Evolutionary conservation across 2,329 filamentous ascomycete species (phyloP).

Genomic region (Hypoxylon sp.): DNA sequence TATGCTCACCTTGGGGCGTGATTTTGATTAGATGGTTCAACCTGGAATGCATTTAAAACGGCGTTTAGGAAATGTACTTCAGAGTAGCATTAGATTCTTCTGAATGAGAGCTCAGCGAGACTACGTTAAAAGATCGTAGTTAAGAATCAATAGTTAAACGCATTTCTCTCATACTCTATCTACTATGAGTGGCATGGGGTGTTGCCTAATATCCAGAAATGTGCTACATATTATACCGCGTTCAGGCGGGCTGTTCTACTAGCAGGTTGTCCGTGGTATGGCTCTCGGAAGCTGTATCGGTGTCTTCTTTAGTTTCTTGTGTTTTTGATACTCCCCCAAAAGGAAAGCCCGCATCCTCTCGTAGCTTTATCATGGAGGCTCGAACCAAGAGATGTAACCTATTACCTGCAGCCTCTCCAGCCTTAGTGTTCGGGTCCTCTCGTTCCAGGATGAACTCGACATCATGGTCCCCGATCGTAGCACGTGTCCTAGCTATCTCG

Average conservation of each 20-base stretch:
- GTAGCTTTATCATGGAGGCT: neutral
- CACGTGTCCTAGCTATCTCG: constrained; percentile 21
- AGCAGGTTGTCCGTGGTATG: neutral
- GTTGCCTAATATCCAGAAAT: neutral
- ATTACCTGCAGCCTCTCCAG: constrained; percentile 29
- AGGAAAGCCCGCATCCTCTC: neutral
- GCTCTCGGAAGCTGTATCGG: neutral
- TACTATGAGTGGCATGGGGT: neutral
- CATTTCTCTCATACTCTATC: neutral
- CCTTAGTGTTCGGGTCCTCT: constrained; percentile 17
- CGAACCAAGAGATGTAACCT: constrained; percentile 30
- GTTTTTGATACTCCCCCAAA: neutral
- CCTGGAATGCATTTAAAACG: constrained; percentile 41
- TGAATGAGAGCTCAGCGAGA: neutral
- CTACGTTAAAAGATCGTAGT: neutral
- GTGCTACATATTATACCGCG: neutral
- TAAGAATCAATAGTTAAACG: neutral
- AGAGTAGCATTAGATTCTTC: neutral
- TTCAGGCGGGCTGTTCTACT: neutral
- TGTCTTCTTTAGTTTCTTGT: neutral
- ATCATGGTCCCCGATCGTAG: neutral
- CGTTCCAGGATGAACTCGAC: constrained; percentile 25
- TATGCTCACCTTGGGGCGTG: constrained; percentile 64
- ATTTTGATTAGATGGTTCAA: constrained; percentile 29
- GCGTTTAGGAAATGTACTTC: constrained; percentile 35